phyloP scores from a whole-genome alignment of 1,139 yeast species.

The Taphrina flavorubra region DNA sequence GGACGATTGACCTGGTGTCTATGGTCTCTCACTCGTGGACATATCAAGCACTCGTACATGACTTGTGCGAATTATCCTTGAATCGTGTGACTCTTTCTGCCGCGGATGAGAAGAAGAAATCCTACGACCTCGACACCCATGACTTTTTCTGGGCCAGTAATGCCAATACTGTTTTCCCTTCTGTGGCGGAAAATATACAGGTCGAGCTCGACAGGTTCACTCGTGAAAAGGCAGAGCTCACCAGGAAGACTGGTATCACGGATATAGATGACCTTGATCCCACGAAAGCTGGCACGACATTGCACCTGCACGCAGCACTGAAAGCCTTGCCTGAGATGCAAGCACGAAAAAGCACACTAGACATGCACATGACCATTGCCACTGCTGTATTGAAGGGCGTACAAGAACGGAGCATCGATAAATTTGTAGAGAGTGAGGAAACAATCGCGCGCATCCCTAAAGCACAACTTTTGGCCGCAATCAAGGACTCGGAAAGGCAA shows the following conservation, averaged over 20 bases:
- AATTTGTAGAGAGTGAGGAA: constrained; percentile 92
- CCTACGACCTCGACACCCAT: constrained; percentile 30
- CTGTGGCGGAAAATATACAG: constrained; percentile 95
- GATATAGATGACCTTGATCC: constrained; percentile 65
- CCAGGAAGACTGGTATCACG: constrained; percentile 75
- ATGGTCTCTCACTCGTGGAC: constrained; percentile 99
- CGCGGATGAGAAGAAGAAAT: constrained; percentile 51
- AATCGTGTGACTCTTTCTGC: constrained; percentile 71
- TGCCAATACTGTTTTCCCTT: constrained; percentile 91
- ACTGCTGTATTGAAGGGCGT: constrained; percentile 81
- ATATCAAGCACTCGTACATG: constrained; percentile 94
- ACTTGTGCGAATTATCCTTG: constrained; percentile 79
- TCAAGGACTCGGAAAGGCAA: constrained; percentile 57
- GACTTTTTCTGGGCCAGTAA: constrained; percentile 54
- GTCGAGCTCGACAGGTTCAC: constrained; percentile 79
- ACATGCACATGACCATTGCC: constrained; percentile 95
- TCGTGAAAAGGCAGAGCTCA: constrained; percentile 82
- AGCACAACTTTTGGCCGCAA: constrained; percentile 55
- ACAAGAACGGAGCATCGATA: constrained; percentile 82
- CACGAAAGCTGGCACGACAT: constrained; percentile 58
- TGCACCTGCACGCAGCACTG: constrained; percentile 83
- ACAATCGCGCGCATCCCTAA: constrained; percentile 57
- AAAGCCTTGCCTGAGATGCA: constrained; percentile 91
- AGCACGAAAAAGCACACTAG: constrained; percentile 83
- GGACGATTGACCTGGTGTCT: constrained; percentile 86